Base-by-base conservation (phyloP, 2,329 filamentous ascomycete genomes). In the Escovopsis sp. region DNA sequence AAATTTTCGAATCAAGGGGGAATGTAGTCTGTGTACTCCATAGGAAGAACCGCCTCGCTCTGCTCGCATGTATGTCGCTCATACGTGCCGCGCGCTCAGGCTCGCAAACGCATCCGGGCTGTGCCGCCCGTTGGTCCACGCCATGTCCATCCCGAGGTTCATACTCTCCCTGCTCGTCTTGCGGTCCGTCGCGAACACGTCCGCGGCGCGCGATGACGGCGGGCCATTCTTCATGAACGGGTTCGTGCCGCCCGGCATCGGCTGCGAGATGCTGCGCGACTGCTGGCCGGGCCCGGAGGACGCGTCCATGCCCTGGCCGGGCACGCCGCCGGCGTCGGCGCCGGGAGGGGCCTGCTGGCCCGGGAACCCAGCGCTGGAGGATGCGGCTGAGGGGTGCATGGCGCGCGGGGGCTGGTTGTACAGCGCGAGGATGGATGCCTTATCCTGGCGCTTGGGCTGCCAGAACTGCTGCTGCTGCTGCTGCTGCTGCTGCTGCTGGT, bases 31-130 rank as follows among this genome's bases (percentile, higher is more conserved):
- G n/a, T 14, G 6, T 36, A 15, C 15, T 39, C 10, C 15, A 41
- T 29, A 39, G n/a, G n/a, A n/a, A n/a, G n/a, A n/a, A 20, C 5
- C 14, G 25, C 15, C 33, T 34, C 35, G 25, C 14, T 24, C 39
- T 37, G 24, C n/a, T 45, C 33, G 49, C 45, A 45, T 61, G n/a
- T n/a, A n/a, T n/a, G n/a, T 48, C 57, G 43, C 54, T 62, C 51
- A 69, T 53, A 57, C 61, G 52, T 72, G 70, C 49, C 72, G 65
- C 40, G 81, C 76, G 52, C 81, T 85, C 48, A 88, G 64, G 39
- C 79, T 83, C 2, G 82, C 76, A 67, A 87, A 88, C 12, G 83
- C 83, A 59, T 88, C 83, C 4, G 83, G 83, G 51, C 81, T 86
- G 54, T 87, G 82, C 35, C 83, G 67, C 9, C 83, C 83, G 51